These are phyloP conservation scores for Didymella lethalis DNA, from an alignment of 2,329 filamentous ascomycete genomes.

Conservation along the genomic window DNA sequence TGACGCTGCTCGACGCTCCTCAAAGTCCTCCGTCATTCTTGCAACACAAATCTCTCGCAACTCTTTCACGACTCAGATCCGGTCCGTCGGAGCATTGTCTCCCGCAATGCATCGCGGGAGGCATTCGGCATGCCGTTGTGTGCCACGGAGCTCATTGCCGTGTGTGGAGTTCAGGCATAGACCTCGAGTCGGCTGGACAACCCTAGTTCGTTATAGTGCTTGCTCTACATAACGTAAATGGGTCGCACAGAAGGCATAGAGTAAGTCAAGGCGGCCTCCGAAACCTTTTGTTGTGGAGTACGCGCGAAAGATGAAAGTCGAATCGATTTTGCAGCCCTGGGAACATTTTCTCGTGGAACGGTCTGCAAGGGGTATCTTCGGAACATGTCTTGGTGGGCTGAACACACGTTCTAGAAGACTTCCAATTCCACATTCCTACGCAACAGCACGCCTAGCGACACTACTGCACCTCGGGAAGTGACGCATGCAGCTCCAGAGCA, in stretches of 20 bases:
- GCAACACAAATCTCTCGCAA: neutral
- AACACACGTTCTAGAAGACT: conserved; percentile 19
- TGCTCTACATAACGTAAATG: conserved; percentile 4
- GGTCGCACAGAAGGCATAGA: conserved; percentile 3
- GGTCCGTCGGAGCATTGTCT: conserved; percentile 12
- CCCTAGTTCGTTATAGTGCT: conserved; percentile 1
- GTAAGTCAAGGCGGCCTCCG: conserved; percentile 7
- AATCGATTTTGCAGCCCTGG: conserved; percentile 1
- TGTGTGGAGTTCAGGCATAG: conserved; percentile 5
- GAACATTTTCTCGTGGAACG: neutral
- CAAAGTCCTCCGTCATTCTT: neutral
- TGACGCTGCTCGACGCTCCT: neutral
- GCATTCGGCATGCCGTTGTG: conserved; percentile 13
- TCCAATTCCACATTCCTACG: conserved; percentile 7
- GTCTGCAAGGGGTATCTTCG: conserved; percentile 5
- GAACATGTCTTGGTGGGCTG: neutral
- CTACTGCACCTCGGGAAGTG: conserved; percentile 17
- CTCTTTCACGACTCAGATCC: neutral
- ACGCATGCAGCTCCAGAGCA: neutral
- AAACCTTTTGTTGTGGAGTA: conserved; percentile 6
- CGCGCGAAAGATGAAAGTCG: neutral
- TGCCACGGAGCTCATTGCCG: conserved; percentile 6
- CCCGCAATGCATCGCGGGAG: conserved; percentile 5
- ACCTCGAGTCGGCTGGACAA: conserved; percentile 8
- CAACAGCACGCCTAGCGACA: conserved; percentile 9